Conservation (phyloP, 768 basidiomycete genomes). For the Mycena maculata region DNA sequence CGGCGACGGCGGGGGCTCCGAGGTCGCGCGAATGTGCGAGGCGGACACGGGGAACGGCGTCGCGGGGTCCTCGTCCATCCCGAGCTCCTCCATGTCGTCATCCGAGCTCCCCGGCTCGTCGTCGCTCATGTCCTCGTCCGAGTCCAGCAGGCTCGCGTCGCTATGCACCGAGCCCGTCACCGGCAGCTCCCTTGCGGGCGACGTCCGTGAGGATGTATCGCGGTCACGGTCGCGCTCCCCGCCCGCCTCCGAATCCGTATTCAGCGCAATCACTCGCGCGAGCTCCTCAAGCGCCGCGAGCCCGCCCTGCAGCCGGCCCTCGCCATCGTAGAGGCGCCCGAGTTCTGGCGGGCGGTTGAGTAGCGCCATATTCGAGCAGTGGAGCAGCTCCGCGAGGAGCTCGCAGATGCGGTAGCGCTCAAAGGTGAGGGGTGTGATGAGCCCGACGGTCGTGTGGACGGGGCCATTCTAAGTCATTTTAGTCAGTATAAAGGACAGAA, state of each 20-base stretch:
- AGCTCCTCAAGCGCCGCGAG: slow-evolving; percentile 86
- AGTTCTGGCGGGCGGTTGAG: slow-evolving; percentile 83
- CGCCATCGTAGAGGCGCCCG: slow-evolving; percentile 78
- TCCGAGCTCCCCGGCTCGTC: slow-evolving; percentile 79
- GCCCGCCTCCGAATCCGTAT: slow-evolving; percentile 48
- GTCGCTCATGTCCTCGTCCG: slow-evolving; percentile 84
- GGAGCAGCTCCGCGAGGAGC: slow-evolving; percentile 94
- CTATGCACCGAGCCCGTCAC: slow-evolving; percentile 54
- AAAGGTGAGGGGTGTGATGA: slow-evolving; percentile 84
- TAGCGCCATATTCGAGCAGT: slow-evolving; percentile 98
- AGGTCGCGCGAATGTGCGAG: slow-evolving; percentile 39
- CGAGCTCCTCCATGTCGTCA: slow-evolving; percentile 89
- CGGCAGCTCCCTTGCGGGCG: slow-evolving; percentile 76
- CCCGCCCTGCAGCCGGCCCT: slow-evolving; percentile 91
- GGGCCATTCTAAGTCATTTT: slow-evolving; percentile 65
- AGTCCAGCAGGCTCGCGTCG: slow-evolving; percentile 65
- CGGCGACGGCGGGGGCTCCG: slow-evolving; percentile 45
- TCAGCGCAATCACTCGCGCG: slow-evolving; percentile 82
- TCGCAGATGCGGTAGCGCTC: slow-evolving; percentile 98
- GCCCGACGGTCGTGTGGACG: slow-evolving; percentile 79
- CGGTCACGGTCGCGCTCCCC: slow-evolving; percentile 63
- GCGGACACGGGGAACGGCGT: slow-evolving; percentile 47
- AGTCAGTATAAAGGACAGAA: slow-evolving; percentile 3
- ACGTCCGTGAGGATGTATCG: slow-evolving; percentile 63
- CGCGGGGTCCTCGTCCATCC: slow-evolving; percentile 73